These are phyloP conservation scores for Nitzschia putrida DNA, from an alignment of 108 stramenopile genomes.

Conservation along the genomic window DNA sequence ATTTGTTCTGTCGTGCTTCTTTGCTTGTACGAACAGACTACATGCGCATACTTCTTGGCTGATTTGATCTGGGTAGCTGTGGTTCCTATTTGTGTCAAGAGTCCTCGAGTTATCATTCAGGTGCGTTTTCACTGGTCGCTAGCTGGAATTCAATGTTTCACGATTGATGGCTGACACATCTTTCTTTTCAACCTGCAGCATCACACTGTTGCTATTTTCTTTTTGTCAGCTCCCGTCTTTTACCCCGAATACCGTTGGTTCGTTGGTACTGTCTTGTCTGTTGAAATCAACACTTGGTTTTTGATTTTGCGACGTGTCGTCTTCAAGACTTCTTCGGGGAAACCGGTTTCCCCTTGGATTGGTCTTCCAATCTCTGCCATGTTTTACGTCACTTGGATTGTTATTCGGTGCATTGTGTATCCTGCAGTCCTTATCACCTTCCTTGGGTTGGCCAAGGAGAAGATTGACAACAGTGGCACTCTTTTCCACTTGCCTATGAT, in stretches of 20 bases:
- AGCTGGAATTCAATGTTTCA: slow-evolving; percentile 40
- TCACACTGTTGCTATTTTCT: slow-evolving; percentile 77
- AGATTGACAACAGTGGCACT: slow-evolving; percentile 33
- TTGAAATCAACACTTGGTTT: slow-evolving; percentile 90
- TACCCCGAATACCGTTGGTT: slow-evolving; percentile 60
- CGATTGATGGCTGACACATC: slow-evolving; percentile 37
- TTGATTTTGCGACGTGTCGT: slow-evolving; percentile 85
- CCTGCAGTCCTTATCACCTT: slow-evolving; percentile 48
- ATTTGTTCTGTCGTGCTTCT: background rate
- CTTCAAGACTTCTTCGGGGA: slow-evolving; percentile 70
- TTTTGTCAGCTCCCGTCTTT: slow-evolving; percentile 62
- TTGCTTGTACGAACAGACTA: slow-evolving; percentile 22
- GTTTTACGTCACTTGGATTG: slow-evolving; percentile 76
- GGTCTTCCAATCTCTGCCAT: slow-evolving; percentile 58
- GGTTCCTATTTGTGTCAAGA: slow-evolving; percentile 67
- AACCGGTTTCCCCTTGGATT: slow-evolving; percentile 71
- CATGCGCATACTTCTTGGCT: slow-evolving; percentile 66
- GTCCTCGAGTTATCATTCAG: slow-evolving; percentile 62
- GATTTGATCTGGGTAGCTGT: slow-evolving; percentile 72
- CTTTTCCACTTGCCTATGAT: slow-evolving; percentile 42
- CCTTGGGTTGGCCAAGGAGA: slow-evolving; percentile 27
- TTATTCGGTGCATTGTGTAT: slow-evolving; percentile 65
- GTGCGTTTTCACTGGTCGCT: slow-evolving; percentile 13
- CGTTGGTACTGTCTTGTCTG: slow-evolving; percentile 81
- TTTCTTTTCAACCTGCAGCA: slow-evolving; percentile 50